Evolutionary conservation across 306 rosid species (phyloP).

Genomic region (Psophocarpus tetragonolobus): DNA sequence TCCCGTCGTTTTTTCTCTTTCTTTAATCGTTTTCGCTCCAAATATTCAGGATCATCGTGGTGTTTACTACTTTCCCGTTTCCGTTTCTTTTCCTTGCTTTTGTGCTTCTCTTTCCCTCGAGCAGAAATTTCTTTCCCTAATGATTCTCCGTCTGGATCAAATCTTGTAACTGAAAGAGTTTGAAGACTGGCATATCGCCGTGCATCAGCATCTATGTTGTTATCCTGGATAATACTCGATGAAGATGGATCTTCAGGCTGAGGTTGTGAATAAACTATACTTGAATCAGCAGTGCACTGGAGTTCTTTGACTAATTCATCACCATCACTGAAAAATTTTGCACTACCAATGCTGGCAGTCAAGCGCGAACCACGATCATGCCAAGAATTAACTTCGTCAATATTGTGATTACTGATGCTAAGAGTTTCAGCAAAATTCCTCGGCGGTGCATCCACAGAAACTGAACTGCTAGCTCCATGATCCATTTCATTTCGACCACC

Average conservation of each 20-base stretch:
- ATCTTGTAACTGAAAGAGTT: constrained; percentile 61
- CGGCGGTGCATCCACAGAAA: constrained; percentile 94
- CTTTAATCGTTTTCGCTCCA: constrained; percentile 78
- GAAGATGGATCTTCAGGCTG: constrained; percentile 64
- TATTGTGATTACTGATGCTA: constrained; percentile 62
- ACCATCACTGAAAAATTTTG: constrained; percentile 65
- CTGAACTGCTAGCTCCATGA: constrained; percentile 80
- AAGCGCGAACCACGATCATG: constrained; percentile 75
- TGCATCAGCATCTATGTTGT: constrained; percentile 69
- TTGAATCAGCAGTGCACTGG: constrained; percentile 88
- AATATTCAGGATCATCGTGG: constrained; percentile 68
- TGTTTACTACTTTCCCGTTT: constrained; percentile 67
- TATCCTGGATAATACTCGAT: constrained; percentile 76
- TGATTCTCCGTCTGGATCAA: constrained; percentile 51
- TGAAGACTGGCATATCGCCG: constrained; percentile 82
- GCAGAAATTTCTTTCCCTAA: constrained; percentile 43
- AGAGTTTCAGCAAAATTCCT: constrained; percentile 61
- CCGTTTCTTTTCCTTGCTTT: constrained; percentile 75
- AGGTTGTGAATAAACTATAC: constrained; percentile 59
- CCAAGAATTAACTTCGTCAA: constrained; percentile 85
- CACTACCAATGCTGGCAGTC: constrained; percentile 98
- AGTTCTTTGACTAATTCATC: constrained; percentile 79
- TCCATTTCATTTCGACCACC: constrained; percentile 63
- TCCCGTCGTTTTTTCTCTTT: constrained; percentile 78
- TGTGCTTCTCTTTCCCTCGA: constrained; percentile 61